Base-by-base conservation (phyloP, 345 rosid genomes). In the Trapa incisa region DNA sequence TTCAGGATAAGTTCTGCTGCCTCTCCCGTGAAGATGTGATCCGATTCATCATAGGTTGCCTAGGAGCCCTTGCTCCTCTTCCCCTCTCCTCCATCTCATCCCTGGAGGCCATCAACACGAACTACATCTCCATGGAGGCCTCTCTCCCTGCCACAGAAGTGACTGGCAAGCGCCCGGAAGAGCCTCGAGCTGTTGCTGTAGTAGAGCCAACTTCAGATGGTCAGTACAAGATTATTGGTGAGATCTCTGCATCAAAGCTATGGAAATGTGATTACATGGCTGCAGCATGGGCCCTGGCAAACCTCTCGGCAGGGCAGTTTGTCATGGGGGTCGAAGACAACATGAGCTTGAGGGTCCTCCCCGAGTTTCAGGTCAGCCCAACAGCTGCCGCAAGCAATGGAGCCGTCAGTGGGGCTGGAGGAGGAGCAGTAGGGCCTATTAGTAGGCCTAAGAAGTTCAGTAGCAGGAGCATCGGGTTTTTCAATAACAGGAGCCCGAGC, bases 261-360 rank as follows among this genome's bases (percentile, higher is more conserved):
- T 89, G 99, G 99, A 94, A 89, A 83, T 94, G 92, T 70, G 99
- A 94, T 76, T 87, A 91, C 70, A 75, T 84, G 1, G 89, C 92
- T 65, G 93, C 96, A 47, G 96, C 99, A 16, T 94, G 99, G 99
- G 91, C 93, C 71, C 69, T 94, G 71, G 96, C 93, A 37, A 94
- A 94, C 72, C 86, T 94, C 41, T 91, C 88, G 0, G 88, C 96
- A 3, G 96, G 96, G 53, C 97, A 94, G 74, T 94, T 91, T 77
- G 99, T 94, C 37, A 89, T 89, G 96, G 96, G 99, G 53, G 91
- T 86, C 14, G 99, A 94, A 72, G 99, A 94, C 74, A 84, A 85
- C 72, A 66, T 77, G 71, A 74, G 83, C n/a, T 72, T 85, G 37
- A 85, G 91, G 77, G 81, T 90, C 57, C 75, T 82, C 39, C 83